Evolutionary conservation across 192 early-diverging fungal species (phyloP), one percentile per base, ranked within the genome.

Genomic region (Borealophlyctis nickersoniae): DNA sequence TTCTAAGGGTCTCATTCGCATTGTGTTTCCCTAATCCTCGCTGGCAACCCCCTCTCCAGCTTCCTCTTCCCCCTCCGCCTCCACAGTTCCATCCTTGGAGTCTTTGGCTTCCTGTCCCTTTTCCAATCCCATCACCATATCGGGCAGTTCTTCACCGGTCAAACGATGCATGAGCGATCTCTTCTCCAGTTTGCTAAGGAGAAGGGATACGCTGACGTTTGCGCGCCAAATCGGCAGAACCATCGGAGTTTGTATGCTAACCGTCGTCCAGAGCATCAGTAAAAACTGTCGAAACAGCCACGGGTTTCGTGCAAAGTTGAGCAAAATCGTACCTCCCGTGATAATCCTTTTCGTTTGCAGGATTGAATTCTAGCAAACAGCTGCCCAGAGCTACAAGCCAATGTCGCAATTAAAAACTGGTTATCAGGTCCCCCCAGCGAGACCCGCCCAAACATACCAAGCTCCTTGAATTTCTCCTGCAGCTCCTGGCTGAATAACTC

Each of bases 211-310:
- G 39, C 72, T 75, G 14, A 81, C 77, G 14, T 56, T 28, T 4
- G 83, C 78, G 4, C 80, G 61, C 75, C 81, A 84, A 27, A 82
- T 62, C 2, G 83, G 81, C 11, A 86, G 57, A 23, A 66, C 50
- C 27, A 80, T 49, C 2, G 49, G 56, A 23, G 59, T 69, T 19
- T 62, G 55, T 32, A 77, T 36, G 30, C 71, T 74, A 26, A 22
- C 24, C 9, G 55, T 33, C n/a, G n/a, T n/a, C n/a, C 35, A 63
- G 55, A 73, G 49, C 19, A 51, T 33, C 19, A 70, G 24, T n/a
- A 19, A 69, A 16, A 14, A 22, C n/a, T 2, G 56, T n/a, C n/a
- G n/a, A n/a, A n/a, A n/a, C n/a, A n/a, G n/a, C n/a, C n/a, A n/a
- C n/a, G n/a, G n/a, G n/a, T n/a, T n/a, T n/a, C n/a, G n/a, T n/a